These are phyloP conservation scores for Fraxinus velutina DNA, from an alignment of 305 asterid genomes.

Conservation along the genomic window DNA sequence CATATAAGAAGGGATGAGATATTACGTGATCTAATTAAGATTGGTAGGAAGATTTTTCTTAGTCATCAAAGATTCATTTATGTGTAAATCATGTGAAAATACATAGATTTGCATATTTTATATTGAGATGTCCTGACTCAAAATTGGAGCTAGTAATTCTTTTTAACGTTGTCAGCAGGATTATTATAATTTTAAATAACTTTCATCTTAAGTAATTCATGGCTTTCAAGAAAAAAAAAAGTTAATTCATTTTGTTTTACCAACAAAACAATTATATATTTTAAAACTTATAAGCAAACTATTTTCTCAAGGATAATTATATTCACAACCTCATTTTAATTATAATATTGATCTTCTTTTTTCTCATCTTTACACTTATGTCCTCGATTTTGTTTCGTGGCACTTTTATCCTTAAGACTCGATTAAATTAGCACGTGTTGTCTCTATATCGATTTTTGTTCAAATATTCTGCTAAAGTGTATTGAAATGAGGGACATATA, in stretches of 20 bases:
- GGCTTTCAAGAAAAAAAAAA: not conserved
- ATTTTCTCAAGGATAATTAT: not conserved
- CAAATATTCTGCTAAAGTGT: not conserved
- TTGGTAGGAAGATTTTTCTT: not conserved
- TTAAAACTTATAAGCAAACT: not conserved
- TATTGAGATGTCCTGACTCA: not conserved
- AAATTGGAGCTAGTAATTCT: not conserved
- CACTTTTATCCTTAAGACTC: not conserved
- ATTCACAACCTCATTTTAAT: not conserved
- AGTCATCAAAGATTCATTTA: not conserved
- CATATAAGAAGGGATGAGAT: not conserved
- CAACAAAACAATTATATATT: not conserved
- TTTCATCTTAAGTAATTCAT: not conserved
- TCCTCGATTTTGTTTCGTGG: not conserved
- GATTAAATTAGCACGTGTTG: not conserved
- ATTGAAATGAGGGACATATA: not conserved
- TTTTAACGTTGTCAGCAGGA: not conserved
- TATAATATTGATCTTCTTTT: not conserved
- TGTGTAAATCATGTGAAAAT: not conserved
- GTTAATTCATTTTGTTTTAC: not conserved
- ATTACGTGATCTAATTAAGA: not conserved
- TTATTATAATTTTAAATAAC: not conserved
- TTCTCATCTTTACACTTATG: not conserved
- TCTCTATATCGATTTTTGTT: not conserved
- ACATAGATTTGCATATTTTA: not conserved